Evolutionary conservation across 139 green algal genomes (phyloP).

Genomic region (Picochlorum sp.): DNA sequence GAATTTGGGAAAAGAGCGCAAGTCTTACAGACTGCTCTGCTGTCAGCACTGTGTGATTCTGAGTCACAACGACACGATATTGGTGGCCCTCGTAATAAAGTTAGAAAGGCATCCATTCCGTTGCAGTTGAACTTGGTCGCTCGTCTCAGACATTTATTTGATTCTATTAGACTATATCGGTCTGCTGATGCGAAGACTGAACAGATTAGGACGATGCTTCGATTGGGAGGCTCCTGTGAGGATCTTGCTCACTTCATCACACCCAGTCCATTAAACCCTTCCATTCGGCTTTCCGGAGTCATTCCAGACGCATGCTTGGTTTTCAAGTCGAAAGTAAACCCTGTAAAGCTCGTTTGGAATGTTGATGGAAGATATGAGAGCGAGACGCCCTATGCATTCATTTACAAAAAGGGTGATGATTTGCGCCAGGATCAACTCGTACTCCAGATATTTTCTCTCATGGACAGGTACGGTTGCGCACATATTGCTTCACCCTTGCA

Average conservation of each 20-base stretch:
- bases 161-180: constrained; percentile 43
- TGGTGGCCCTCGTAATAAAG: not conserved
- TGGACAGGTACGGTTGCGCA: constrained; percentile 58
- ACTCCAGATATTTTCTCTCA: constrained; percentile 88
- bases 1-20: constrained; percentile 52
- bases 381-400: constrained; percentile 40
- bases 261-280: constrained; percentile 70
- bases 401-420: constrained; percentile 98
- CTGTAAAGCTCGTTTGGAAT: constrained; percentile 39
- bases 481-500: not conserved
- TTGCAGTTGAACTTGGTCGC: constrained; percentile 64
- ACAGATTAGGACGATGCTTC: constrained; percentile 24
- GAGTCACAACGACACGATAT: not conserved
- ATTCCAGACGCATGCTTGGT: constrained; percentile 66
- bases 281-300: constrained; percentile 55
- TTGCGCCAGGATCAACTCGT: constrained; percentile 84
- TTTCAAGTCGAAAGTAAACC: constrained; percentile 86
- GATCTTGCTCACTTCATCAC: constrained; percentile 56
- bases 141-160: constrained; percentile 49
- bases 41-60: constrained; percentile 2
- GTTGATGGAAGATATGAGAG: not conserved
- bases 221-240: constrained; percentile 36
- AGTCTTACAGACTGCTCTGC: constrained; percentile 37
- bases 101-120: constrained; percentile 32
- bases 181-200: constrained; percentile 37